Evolutionary conservation across 106 monocot species (phyloP), one percentile per base, ranked within the genome.

Genomic region (Posidonia australis): DNA sequence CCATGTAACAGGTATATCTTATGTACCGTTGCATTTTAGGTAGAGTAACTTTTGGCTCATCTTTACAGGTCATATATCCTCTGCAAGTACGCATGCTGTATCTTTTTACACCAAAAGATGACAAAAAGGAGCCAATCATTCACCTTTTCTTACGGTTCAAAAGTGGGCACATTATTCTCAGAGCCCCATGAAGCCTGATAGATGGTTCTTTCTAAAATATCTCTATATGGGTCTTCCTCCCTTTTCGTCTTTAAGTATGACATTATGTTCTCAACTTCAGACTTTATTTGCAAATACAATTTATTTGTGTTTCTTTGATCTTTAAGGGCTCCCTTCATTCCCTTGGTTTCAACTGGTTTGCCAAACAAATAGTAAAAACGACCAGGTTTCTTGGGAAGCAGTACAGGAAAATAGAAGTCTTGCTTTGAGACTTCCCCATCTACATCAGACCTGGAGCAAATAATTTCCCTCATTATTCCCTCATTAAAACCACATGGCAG

Each of bases 321-420:
- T 24, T 66, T 70, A 57, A 91, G 29, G 62, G 73, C 61, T 48
- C 74, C 67, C 51, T 74, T 69, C 77, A 69, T 83, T 32, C 82
- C 87, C 44, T 27, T 51, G 20, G 82, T 83, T 72, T 98, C 84
- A 61, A 90, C 70, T 52, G 90, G 87, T 63, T 87, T 85, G 12
- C 96, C 96, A 61, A 98, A 98, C 22, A 90, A 52, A 70, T 81
- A 98, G 66, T 98, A 90, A n/a, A 90, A 87, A 9, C 96, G 90
- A 0, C 96, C 96, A 13, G 96, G 96, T 47, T 87, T 18, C 42
- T 91, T 98, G 0, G 96, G 90, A 24, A 87, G 53, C 54, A 90
- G 43, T 3, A 69, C 70, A 22, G 96, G 96, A 42, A 87, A 0
- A 72, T 80, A 63, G 2, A 98, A 1, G 0, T 83, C 70, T 75